phyloP scores from a whole-genome alignment of 2,329 filamentous ascomycete species.

The Hypoxylon sp. region DNA sequence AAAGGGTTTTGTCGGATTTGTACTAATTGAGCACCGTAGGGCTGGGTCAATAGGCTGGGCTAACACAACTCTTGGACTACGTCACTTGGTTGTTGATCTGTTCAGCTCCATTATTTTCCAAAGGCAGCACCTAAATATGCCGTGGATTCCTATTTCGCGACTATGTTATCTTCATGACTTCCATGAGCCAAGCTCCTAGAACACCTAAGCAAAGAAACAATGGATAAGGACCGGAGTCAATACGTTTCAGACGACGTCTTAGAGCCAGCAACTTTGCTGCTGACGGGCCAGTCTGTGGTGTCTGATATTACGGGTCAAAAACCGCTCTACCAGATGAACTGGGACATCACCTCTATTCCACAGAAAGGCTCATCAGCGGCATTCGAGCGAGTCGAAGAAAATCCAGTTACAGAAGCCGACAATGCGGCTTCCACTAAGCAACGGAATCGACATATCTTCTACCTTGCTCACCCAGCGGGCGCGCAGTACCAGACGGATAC shows the following conservation, averaged over 20 bases:
- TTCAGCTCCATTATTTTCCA: background rate
- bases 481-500: slow-evolving; percentile 15
- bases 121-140: background rate
- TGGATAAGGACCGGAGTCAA: slow-evolving; percentile 13
- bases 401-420: background rate
- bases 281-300: slow-evolving; percentile 12
- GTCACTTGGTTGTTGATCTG: slow-evolving; percentile 4
- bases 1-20: no score
- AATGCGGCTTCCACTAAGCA: slow-evolving; percentile 2
- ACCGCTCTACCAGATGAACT: slow-evolving; percentile 31
- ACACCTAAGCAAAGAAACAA: background rate
- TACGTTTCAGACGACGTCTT: background rate
- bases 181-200: no score
- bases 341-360: slow-evolving; percentile 32
- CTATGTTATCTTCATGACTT: background rate
- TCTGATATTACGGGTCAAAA: slow-evolving; percentile 3
- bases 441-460: slow-evolving; percentile 23
- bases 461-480: slow-evolving; percentile 28
- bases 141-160: background rate
- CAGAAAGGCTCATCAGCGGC: slow-evolving; percentile 24
- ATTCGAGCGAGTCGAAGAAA: slow-evolving; percentile 25
- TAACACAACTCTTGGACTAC: slow-evolving; percentile 18
- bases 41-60: background rate
- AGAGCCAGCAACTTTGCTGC: slow-evolving; percentile 11
- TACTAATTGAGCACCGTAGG: no score